Evolutionary conservation across 164 flowering plant genomes (phyloP), one percentile per base, ranked within the genome.

Genomic region (Aristolochia fimbriata): DNA sequence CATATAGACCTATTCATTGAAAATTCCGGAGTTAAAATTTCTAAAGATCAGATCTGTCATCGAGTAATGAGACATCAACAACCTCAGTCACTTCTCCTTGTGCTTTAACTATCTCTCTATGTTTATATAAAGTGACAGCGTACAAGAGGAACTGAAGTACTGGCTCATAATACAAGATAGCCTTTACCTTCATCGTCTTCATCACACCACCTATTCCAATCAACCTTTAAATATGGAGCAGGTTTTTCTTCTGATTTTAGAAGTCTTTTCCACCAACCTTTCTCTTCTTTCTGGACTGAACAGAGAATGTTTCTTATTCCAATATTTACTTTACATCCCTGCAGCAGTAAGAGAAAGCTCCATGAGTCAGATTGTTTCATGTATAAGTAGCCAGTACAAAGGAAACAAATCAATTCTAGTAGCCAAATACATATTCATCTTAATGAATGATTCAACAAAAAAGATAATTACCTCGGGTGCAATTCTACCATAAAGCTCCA

Each of bases 141-240:
- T 56, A 17, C 58, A 27, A 56, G 19, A 56, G 8, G 6, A 56
- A 1, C 27, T 24, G 2, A 56, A 56, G 21, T 56, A 13, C n/a
- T 17, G 16, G 20, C 31, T 33, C 15, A 20, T 30, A 16, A 2
- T 10, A 25, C 24, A 3, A 47, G n/a, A 47, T 47, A 25, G 48
- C 77, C 88, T 86, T 75, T 83, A 91, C 82, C 81, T 73, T 83
- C 93, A 21, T 88, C 98, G 75, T 90, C 97, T 70, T 93, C 96
- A 66, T 93, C 98, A 67, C 83, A 77, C 94, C 94, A 93, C 68
- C 79, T 90, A 75, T 90, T 84, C 98, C 98, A 93, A 65, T 93
- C 97, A 69, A 90, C 97, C 75, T 93, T 93, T 41, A 93, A 70
- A 74, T 78, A 90, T 5, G 91, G 88, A 43, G 94, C 83, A 66